phyloP scores from a whole-genome alignment of 805 yeast species.

The Brettanomyces anomalus region DNA sequence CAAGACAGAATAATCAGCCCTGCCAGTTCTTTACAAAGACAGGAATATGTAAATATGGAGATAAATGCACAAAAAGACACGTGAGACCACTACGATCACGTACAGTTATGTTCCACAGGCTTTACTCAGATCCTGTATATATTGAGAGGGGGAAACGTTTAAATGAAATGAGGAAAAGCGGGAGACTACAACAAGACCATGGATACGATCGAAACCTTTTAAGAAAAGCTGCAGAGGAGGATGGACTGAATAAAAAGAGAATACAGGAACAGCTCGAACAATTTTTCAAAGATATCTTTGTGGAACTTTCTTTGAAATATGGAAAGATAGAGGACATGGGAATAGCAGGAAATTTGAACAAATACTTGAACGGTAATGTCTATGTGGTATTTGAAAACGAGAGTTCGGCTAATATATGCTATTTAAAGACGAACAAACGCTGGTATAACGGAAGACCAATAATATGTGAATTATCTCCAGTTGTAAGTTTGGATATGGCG shows the following conservation, averaged over 20 bases:
- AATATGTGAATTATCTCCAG: slow-evolving; percentile 72
- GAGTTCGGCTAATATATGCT: slow-evolving; percentile 52
- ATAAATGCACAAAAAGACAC: slow-evolving; percentile 71
- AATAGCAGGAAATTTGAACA: slow-evolving; percentile 76
- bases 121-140: slow-evolving; percentile 50
- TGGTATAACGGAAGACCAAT: slow-evolving; percentile 82
- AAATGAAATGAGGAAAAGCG: neutral
- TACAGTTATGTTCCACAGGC: slow-evolving; percentile 55
- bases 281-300: slow-evolving; percentile 64
- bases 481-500: slow-evolving; percentile 58
- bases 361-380: slow-evolving; percentile 81
- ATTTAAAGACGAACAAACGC: slow-evolving; percentile 55
- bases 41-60: slow-evolving; percentile 93
- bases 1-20: neutral
- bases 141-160: slow-evolving; percentile 1
- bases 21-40: slow-evolving; percentile 38
- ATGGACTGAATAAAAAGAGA: slow-evolving; percentile 19
- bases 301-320: slow-evolving; percentile 40
- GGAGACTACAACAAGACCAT: neutral
- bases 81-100: slow-evolving; percentile 54
- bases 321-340: slow-evolving; percentile 53
- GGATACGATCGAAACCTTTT: neutral
- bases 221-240: slow-evolving; percentile 1
- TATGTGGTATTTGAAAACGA: slow-evolving; percentile 53
- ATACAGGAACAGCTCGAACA: slow-evolving; percentile 44